Evolutionary conservation across 176 grass and related monocot species (phyloP).

Genomic region (Aegilops sharonensis): DNA sequence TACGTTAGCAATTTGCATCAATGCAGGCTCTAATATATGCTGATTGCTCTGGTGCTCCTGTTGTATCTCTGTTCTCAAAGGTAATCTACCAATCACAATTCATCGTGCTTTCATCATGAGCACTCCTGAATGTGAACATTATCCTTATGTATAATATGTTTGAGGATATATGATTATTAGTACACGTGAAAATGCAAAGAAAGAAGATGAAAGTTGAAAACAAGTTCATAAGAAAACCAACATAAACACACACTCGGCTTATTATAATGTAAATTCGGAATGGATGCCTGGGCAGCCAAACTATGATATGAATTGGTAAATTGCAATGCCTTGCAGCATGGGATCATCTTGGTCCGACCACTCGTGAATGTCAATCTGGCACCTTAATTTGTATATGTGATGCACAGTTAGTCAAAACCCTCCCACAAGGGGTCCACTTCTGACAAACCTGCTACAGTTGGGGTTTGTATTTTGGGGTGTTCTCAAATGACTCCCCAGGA

Average conservation of each 20-base stretch:
- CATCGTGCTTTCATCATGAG: not conserved
- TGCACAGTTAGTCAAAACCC: too few species aligned
- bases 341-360: too few species aligned
- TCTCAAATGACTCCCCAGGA: too few species aligned
- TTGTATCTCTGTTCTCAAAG: constrained; percentile 61
- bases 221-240: not conserved
- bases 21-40: constrained; percentile 74
- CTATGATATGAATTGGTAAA: not conserved
- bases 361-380: too few species aligned
- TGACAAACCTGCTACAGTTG: too few species aligned
- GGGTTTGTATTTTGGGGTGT: too few species aligned
- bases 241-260: not conserved
- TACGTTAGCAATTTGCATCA: constrained; percentile 32
- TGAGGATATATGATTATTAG: not conserved
- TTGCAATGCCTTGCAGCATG: too few species aligned
- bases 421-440: too few species aligned
- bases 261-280: not conserved
- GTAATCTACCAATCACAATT: constrained; percentile 38
- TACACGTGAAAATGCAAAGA: not conserved
- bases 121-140: not conserved
- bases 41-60: constrained; percentile 56
- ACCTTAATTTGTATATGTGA: too few species aligned
- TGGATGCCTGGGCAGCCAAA: not conserved
- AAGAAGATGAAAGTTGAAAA: constrained; percentile 13
- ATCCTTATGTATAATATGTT: constrained; percentile 3